These are phyloP conservation scores for Exophiala viscosa DNA, from an alignment of 2,329 filamentous ascomycete genomes.

Conservation along the genomic window DNA sequence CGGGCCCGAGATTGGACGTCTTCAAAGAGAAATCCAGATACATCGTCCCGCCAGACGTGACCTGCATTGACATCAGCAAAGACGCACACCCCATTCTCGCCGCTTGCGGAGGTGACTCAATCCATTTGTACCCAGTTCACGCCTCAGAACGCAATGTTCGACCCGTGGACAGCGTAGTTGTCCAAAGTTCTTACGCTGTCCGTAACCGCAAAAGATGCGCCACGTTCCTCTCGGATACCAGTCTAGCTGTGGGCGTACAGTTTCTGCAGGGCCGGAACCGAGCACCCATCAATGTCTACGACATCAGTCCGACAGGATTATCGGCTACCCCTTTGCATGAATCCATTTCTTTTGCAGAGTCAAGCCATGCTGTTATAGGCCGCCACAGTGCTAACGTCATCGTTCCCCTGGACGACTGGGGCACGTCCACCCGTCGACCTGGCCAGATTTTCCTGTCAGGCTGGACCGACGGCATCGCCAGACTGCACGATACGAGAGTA, in stretches of 20 bases:
- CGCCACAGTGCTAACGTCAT: constrained; percentile 36
- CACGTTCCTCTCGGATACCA: constrained; percentile 49
- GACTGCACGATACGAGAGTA: constrained; percentile 60
- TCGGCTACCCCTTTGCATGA: constrained; percentile 29
- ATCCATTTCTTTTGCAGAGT: constrained; percentile 1
- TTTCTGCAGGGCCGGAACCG: constrained; percentile 33
- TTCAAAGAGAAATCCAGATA: constrained; percentile 31
- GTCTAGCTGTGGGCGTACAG: constrained; percentile 50
- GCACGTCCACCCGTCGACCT: constrained; percentile 30
- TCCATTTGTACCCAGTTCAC: constrained; percentile 46
- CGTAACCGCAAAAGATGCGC: constrained; percentile 46
- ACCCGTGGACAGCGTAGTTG: constrained; percentile 36
- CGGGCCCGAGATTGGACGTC: constrained; percentile 41
- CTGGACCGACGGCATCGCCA: constrained; percentile 55
- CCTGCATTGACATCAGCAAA: constrained; percentile 47
- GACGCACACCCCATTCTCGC: constrained; percentile 46
- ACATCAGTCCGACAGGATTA: constrained; percentile 47
- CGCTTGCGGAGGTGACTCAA: constrained; percentile 47
- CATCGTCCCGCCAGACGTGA: constrained; percentile 44
- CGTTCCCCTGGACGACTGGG: constrained; percentile 33
- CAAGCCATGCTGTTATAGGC: constrained; percentile 13
- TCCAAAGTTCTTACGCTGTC: constrained; percentile 26
- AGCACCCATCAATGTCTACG: constrained; percentile 49
- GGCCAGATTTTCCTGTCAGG: constrained; percentile 57
- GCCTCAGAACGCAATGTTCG: constrained; percentile 33